Evolutionary conservation across 345 rosid species (phyloP).

Genomic region (Lepidium didymum): DNA sequence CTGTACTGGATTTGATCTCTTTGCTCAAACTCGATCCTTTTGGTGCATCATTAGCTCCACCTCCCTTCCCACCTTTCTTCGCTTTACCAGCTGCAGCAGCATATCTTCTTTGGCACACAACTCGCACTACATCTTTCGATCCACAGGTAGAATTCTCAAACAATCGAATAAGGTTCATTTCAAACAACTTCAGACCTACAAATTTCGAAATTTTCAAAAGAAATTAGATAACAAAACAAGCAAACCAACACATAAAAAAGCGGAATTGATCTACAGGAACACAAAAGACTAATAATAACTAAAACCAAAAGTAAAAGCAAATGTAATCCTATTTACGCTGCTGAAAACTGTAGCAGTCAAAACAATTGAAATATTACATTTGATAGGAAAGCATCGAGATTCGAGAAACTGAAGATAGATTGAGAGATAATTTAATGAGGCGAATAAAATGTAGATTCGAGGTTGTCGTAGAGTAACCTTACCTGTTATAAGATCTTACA

Average conservation of each 20-base stretch:
- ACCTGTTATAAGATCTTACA: not conserved
- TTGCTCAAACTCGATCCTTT: slow-evolving; percentile 49
- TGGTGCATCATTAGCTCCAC: slow-evolving; percentile 47
- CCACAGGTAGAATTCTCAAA: not conserved
- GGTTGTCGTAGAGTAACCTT: not conserved
- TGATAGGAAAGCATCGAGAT: not conserved
- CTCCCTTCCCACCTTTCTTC: slow-evolving; percentile 55
- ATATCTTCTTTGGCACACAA: slow-evolving; percentile 32
- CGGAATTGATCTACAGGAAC: no score
- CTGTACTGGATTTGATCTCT: slow-evolving; percentile 60
- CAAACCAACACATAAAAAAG: no score
- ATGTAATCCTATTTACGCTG: no score
- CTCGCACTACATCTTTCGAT: slow-evolving; percentile 29
- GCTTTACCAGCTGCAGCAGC: slow-evolving; percentile 46
- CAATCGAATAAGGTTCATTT: not conserved
- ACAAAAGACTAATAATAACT: no score
- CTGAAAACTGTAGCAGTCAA: no score
- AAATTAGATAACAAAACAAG: not conserved
- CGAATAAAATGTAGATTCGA: not conserved
- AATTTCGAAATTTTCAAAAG: not conserved
- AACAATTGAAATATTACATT: not conserved
- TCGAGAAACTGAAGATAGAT: not conserved
- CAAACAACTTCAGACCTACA: not conserved
- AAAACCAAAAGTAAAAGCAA: no score
- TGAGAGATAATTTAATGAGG: not conserved